Evolutionary conservation across 2,329 filamentous ascomycete genomes (phyloP).

Genomic region (Diaporthe ampelina): DNA sequence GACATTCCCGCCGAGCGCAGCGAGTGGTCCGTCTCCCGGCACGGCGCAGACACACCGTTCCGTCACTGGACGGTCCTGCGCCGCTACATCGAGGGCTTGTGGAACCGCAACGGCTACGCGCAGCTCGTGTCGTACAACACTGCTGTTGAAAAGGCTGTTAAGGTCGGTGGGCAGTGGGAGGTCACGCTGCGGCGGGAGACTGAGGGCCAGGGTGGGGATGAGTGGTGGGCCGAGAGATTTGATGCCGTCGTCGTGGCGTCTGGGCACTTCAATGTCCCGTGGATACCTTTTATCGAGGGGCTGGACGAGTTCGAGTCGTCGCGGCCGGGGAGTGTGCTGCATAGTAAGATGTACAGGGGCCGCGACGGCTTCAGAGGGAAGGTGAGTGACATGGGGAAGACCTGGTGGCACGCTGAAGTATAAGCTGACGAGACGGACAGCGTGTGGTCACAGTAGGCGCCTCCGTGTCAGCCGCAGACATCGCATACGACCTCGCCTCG

Average conservation of each 20-base stretch:
- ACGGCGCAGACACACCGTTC: conserved; percentile 72
- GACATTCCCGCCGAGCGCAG: conserved; percentile 60
- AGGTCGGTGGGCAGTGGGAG: conserved; percentile 64
- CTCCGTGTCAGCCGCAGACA: conserved; percentile 75
- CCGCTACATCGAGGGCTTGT: conserved; percentile 65
- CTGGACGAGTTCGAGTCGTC: conserved; percentile 61
- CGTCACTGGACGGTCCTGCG: conserved; percentile 71
- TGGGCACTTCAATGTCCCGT: conserved; percentile 71
- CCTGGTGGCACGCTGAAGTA: too few species aligned
- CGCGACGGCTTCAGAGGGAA: conserved; percentile 60
- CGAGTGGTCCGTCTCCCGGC: conserved; percentile 57
- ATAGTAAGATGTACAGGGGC: conserved; percentile 68
- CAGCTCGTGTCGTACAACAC: conserved; percentile 69
- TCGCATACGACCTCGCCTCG: conserved; percentile 50
- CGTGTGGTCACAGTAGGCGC: conserved; percentile 73
- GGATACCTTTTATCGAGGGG: conserved; percentile 63
- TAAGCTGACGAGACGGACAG: conserved; percentile 53
- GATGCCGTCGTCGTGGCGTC: conserved; percentile 71
- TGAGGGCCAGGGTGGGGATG: conserved; percentile 54
- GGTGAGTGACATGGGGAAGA: conserved; percentile 48
- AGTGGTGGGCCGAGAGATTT: conserved; percentile 74
- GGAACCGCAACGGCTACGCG: conserved; percentile 67
- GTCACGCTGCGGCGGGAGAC: conserved; percentile 62
- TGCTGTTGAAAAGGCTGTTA: conserved; percentile 71
- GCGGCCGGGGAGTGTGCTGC: conserved; percentile 64